Base-by-base conservation (phyloP, 257 asterid genomes). In the Linderniella brevidens region DNA sequence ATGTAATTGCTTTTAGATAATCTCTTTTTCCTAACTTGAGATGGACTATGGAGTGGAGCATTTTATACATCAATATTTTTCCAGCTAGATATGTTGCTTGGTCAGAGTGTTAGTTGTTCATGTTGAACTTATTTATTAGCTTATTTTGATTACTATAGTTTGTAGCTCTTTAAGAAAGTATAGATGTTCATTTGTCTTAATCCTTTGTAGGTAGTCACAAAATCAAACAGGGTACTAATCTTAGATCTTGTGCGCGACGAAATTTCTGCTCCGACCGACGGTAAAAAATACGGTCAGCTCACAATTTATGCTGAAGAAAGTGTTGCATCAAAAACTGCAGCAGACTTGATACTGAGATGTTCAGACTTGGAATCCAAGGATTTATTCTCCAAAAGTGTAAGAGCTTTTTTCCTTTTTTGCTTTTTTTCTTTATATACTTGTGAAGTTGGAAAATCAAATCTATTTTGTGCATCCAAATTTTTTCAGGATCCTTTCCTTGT, bases 401-500 rank as follows among this genome's bases (percentile, higher is more conserved):
- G 77, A 58, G 55, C 57, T 35, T 51, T 60, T 39, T 42, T 39
- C 51, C 39, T 35, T 39, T 8, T 46, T 66, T 37, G 8, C 32
- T 54, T 40, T 11, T 55, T 4, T 16, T n/a, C n/a, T 12, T 25
- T 57, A 15, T 52, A 38, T 13, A 3, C 44, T 20, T 37, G 19
- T 46, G 32, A 39, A 41, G 49, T 55, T 15, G 54, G 58, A 64
- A 60, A 56, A 52, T 46, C 39, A 18, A 48, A 42, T 41, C 53
- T 19, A 54, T 5, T 36, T 63, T 42, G 20, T 64, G 65, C 36
- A 52, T 47, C 53, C 52, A 64, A 44, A 41, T 47, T 66, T 67
- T 67, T 73, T 56, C 77, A 90, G 99, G 99, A 90, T 61, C 96
- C 99, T 37, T 90, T 90, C 68, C 71, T 90, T 63, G 67, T 81